Base-by-base conservation (phyloP, 805 yeast genomes). In the Priceomyces fermenticarens region DNA sequence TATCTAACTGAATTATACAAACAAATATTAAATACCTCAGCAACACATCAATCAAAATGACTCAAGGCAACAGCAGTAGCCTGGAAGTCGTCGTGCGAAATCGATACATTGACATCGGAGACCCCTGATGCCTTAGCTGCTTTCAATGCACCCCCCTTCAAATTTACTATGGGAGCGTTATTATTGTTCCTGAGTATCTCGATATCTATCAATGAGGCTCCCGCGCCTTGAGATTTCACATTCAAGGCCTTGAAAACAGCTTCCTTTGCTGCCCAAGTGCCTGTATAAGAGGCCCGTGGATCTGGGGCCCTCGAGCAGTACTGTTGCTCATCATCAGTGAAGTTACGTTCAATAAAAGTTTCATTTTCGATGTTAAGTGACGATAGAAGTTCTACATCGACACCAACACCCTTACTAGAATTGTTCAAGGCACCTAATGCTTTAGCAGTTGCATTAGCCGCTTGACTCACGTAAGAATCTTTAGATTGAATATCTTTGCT, bases 231-330 rank as follows among this genome's bases (percentile, higher is more conserved):
- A 35, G 95, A 81, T 58, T 78, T 77, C 47, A 88, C 95, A 46
- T 93, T 90, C 58, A 93, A 74, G 13, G 96, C 87, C 73, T 93
- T 93, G 83, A 93, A 93, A 28, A 90, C 97, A 32, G 99, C 99
- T 72, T 93, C 99, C 71, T 93, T 93, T 34, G 99, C 99, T 25
- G 97, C 88, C 99, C 99, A 93, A 33, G 95, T 85, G 36, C 99
- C 99, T 20, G 99, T 89, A 67, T 78, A 93, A 3, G 97, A 88
- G 10, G 98, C 88, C 57, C 81, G 85, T 38, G 93, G 87, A 50
- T 76, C 75, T 32, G 97, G 74, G 26, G 97, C 81, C 27, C 71
- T 59, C 45, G 65, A 52, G 65, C 97, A 89, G 75, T 93, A 93
- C 28, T 70, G 72, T 51, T 83, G 82, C 73, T 93, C 99, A 12